These are phyloP conservation scores for Phyllosticta capitalensis DNA, from an alignment of 2,329 filamentous ascomycete species.

Conservation along the genomic window DNA sequence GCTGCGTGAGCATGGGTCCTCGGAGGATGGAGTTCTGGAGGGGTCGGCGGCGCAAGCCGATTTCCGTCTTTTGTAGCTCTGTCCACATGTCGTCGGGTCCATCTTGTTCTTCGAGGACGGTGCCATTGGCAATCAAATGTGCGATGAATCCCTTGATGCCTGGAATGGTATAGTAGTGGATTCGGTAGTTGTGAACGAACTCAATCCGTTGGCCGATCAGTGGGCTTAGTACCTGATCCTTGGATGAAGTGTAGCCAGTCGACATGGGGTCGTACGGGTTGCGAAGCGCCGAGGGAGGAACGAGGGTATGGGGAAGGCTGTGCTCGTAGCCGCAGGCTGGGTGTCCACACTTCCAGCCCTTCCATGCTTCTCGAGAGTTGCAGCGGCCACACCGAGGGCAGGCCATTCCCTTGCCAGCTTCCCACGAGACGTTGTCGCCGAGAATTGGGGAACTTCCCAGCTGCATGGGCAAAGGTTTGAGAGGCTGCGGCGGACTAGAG, in stretches of 20 bases:
- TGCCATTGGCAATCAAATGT: slow-evolving; percentile 48
- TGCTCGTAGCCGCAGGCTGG: slow-evolving; percentile 40
- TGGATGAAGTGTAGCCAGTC: slow-evolving; percentile 23
- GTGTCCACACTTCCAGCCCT: slow-evolving; percentile 51
- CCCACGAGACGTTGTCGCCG: slow-evolving; percentile 40
- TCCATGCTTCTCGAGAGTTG: slow-evolving; percentile 51
- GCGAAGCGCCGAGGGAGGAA: slow-evolving; percentile 21
- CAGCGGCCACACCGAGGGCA: slow-evolving; percentile 57
- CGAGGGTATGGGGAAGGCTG: slow-evolving; percentile 20
- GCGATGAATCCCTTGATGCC: slow-evolving; percentile 38
- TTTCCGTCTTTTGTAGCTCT: slow-evolving; percentile 32
- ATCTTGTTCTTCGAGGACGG: slow-evolving; percentile 39
- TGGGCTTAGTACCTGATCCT: slow-evolving; percentile 19
- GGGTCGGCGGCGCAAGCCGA: slow-evolving; percentile 21
- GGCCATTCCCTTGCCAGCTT: slow-evolving; percentile 54
- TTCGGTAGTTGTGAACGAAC: slow-evolving; percentile 33
- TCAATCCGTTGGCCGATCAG: slow-evolving; percentile 24
- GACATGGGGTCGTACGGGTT: slow-evolving; percentile 29
- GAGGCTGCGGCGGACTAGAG: slow-evolving; percentile 27
- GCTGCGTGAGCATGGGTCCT: slow-evolving; percentile 40
- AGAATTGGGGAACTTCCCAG: slow-evolving; percentile 25
- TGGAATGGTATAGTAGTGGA: slow-evolving; percentile 39
- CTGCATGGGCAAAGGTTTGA: slow-evolving; percentile 33
- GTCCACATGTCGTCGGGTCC: slow-evolving; percentile 56
- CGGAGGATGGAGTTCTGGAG: slow-evolving; percentile 19